phyloP scores from a whole-genome alignment of 352 stramenopile genomes.

The Thalassiosira oceanica region DNA sequence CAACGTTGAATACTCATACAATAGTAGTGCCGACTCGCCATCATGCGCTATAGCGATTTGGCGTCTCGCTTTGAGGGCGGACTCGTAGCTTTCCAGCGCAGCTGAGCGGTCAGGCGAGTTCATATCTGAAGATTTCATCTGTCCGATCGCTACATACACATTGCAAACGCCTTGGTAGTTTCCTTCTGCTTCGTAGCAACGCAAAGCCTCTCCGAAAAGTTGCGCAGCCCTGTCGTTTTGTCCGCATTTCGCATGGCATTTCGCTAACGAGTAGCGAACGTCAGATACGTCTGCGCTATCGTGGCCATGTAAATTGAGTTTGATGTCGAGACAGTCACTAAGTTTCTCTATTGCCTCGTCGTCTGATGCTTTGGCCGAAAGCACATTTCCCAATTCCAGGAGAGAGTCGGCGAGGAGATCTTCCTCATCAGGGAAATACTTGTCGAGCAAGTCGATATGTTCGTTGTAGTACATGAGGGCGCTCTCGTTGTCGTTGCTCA shows the following conservation, averaged over 20 bases:
- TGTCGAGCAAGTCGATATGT: constrained; percentile 41
- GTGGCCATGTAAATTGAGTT: constrained; percentile 33
- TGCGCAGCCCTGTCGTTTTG: constrained; percentile 31
- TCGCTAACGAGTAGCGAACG: constrained; percentile 38
- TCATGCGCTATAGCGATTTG: constrained; percentile 51
- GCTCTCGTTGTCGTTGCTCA: constrained; percentile 43
- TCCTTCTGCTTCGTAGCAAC: constrained; percentile 47
- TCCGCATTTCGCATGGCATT: constrained; percentile 40
- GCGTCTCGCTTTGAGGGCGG: constrained; percentile 39
- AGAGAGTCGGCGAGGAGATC: constrained; percentile 44
- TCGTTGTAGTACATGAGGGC: constrained; percentile 53
- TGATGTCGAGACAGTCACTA: constrained; percentile 40
- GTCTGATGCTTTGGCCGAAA: constrained; percentile 16
- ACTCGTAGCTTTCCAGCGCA: constrained; percentile 51
- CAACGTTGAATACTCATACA: constrained; percentile 45
- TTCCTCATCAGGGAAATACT: constrained; percentile 19
- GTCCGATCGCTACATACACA: constrained; percentile 38
- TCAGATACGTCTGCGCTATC: constrained; percentile 44
- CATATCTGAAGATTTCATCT: constrained; percentile 35
- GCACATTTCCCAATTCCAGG: constrained; percentile 45
- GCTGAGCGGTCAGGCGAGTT: constrained; percentile 27
- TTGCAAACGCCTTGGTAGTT: constrained; percentile 36
- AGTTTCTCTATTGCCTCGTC: constrained; percentile 50
- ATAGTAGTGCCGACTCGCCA: constrained; percentile 40
- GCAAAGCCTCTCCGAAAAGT: constrained; percentile 31